Percentiles rank a stretch among this genome's conserved stretches.
phyloP scores from a whole-genome alignment of 257 asterid genomes.

The Ophiorrhiza pumila region DNA sequence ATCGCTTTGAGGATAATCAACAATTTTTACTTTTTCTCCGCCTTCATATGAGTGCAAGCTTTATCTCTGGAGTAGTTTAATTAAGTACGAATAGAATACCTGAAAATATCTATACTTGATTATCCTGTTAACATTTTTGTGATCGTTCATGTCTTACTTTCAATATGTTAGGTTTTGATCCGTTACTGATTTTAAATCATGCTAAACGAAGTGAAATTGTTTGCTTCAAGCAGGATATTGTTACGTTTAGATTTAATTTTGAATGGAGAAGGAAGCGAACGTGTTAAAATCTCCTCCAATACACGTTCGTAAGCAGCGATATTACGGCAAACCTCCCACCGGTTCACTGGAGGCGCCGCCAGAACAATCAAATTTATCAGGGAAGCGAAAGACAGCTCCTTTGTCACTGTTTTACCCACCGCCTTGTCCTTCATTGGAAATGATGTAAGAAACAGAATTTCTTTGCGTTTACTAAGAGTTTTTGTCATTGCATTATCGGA shows the following conservation, averaged over 20 bases:
- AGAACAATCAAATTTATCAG: neutral
- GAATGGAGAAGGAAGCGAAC: slow-evolving; percentile 1
- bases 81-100: too few relatives aligned
- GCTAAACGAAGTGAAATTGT: neutral
- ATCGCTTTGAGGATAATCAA: neutral
- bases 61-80: neutral
- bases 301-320: neutral
- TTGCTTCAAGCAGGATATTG: slow-evolving; percentile 1
- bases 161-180: neutral
- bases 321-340: neutral
- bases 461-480: neutral
- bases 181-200: neutral
- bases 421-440: neutral
- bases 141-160: neutral
- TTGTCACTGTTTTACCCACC: slow-evolving; percentile 1
- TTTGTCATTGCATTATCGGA: neutral
- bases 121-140: neutral
- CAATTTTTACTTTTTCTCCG: neutral
- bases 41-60: neutral
- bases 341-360: neutral
- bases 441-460: neutral
- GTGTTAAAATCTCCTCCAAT: neutral
- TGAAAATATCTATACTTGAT: neutral
- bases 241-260: too few relatives aligned
- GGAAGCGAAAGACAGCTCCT: slow-evolving; percentile 11